phyloP scores from a whole-genome alignment of 2,329 filamentous ascomycete species.

The Monosporascus ibericus region DNA sequence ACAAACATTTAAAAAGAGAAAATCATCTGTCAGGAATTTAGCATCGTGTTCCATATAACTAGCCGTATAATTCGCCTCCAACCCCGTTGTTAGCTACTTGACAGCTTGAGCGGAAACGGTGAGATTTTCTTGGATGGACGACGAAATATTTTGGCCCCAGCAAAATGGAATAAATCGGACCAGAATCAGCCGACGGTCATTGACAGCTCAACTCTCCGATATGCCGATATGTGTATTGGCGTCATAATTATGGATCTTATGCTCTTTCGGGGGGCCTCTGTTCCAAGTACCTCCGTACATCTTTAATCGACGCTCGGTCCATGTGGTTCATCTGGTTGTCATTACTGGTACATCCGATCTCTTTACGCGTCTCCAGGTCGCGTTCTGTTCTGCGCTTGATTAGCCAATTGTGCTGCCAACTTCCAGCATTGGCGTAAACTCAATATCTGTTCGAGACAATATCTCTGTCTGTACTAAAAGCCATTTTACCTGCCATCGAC shows the following conservation, averaged over 20 bases:
- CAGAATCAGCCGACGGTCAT: neutral
- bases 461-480: no score
- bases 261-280: neutral
- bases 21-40: neutral
- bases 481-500: neutral
- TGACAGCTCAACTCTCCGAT: neutral
- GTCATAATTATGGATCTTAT: neutral
- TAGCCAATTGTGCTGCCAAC: neutral
- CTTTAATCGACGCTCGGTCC: neutral
- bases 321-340: neutral
- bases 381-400: conserved; percentile 4
- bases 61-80: no score
- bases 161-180: neutral
- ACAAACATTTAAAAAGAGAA: neutral
- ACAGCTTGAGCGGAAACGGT: neutral
- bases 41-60: neutral
- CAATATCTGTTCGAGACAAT: neutral
- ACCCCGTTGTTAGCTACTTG: neutral
- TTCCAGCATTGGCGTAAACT: neutral
- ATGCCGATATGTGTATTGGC: neutral
- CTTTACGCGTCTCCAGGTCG: conserved; percentile 22
- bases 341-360: neutral
- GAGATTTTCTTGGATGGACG: neutral
- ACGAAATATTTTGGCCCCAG: no score
- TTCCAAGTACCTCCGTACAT: neutral